phyloP scores from a whole-genome alignment of 2,329 filamentous ascomycete genomes.

The Proliferodiscus dingleyae region DNA sequence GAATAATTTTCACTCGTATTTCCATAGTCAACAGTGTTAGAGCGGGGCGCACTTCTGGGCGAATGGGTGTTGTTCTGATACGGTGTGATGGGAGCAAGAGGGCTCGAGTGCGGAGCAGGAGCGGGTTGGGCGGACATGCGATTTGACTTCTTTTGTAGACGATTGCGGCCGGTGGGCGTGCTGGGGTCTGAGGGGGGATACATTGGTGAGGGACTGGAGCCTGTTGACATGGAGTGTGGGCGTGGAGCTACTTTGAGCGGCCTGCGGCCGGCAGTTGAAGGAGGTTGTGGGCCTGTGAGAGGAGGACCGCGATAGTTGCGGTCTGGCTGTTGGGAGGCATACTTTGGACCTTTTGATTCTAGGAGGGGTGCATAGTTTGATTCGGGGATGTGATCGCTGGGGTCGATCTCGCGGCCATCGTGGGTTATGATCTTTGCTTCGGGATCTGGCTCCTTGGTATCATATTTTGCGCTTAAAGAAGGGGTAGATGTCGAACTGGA shows the following conservation, averaged over 20 bases:
- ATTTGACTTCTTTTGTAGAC: slow-evolving; percentile 58
- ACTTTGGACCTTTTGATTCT: slow-evolving; percentile 44
- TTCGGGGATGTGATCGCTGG: slow-evolving; percentile 73
- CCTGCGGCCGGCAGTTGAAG: slow-evolving; percentile 46
- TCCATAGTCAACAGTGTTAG: slow-evolving; percentile 24
- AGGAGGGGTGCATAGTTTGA: slow-evolving; percentile 31
- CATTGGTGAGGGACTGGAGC: slow-evolving; percentile 16
- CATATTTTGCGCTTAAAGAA: slow-evolving; percentile 27
- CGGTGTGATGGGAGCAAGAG: slow-evolving; percentile 26
- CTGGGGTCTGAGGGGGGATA: slow-evolving; percentile 33
- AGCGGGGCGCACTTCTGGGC: slow-evolving; percentile 22
- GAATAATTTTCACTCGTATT: slow-evolving; percentile 25
- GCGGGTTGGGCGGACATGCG: slow-evolving; percentile 26
- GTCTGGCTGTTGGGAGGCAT: slow-evolving; percentile 33
- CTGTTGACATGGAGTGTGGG: slow-evolving; percentile 41
- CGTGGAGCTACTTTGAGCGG: slow-evolving; percentile 46
- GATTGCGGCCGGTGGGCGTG: slow-evolving; percentile 44
- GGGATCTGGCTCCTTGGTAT: slow-evolving; percentile 39
- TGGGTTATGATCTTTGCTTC: slow-evolving; percentile 69
- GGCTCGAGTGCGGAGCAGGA: slow-evolving; percentile 25
- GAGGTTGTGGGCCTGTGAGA: slow-evolving; percentile 48
- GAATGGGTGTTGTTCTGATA: slow-evolving; percentile 28
- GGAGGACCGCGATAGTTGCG: slow-evolving; percentile 40
- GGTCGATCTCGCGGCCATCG: slow-evolving; percentile 73
- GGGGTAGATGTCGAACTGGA: slow-evolving; percentile 33